Conservation (phyloP, 2,329 filamentous ascomycete species). For the Xylariaceae sp. region DNA sequence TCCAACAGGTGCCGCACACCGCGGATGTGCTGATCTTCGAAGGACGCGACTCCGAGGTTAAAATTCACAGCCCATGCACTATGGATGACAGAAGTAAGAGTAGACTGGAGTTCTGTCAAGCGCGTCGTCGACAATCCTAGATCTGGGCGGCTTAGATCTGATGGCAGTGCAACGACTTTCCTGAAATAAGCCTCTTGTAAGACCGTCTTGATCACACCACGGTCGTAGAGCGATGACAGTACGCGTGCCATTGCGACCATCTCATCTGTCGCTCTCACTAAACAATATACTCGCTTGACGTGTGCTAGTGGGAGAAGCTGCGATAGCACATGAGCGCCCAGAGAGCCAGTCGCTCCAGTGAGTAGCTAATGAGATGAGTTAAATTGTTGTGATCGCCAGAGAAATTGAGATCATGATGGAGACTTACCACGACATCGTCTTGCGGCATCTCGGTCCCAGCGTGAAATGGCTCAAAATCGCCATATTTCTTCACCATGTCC, state of each 20-base stretch:
- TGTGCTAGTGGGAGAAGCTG: constrained; percentile 54
- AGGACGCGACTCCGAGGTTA: constrained; percentile 43
- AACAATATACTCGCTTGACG: constrained; percentile 46
- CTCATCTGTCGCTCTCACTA: constrained; percentile 40
- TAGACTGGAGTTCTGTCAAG: constrained; percentile 21
- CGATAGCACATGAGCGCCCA: constrained; percentile 55
- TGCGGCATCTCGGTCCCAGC: constrained; percentile 18
- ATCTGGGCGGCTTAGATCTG: constrained; percentile 35
- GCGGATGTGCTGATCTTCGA: constrained; percentile 41
- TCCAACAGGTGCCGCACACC: constrained; percentile 42
- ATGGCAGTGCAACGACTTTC: constrained; percentile 34
- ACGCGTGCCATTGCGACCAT: constrained; percentile 28
- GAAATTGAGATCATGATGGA: no score
- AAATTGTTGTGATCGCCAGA: not conserved
- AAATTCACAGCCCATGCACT: constrained; percentile 54
- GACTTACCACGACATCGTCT: constrained; percentile 15
- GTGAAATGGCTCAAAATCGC: constrained; percentile 23
- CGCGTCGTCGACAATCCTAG: constrained; percentile 33
- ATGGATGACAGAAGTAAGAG: constrained; percentile 42
- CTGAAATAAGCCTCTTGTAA: constrained; percentile 15
- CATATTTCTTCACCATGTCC: constrained; percentile 34
- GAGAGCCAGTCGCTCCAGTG: constrained; percentile 58
- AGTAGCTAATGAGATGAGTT: constrained; percentile 33
- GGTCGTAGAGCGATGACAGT: constrained; percentile 24
- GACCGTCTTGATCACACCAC: constrained; percentile 32